These are phyloP conservation scores for Emergomyces pasteurianus DNA, from an alignment of 2,329 filamentous ascomycete genomes.

Conservation along the genomic window DNA sequence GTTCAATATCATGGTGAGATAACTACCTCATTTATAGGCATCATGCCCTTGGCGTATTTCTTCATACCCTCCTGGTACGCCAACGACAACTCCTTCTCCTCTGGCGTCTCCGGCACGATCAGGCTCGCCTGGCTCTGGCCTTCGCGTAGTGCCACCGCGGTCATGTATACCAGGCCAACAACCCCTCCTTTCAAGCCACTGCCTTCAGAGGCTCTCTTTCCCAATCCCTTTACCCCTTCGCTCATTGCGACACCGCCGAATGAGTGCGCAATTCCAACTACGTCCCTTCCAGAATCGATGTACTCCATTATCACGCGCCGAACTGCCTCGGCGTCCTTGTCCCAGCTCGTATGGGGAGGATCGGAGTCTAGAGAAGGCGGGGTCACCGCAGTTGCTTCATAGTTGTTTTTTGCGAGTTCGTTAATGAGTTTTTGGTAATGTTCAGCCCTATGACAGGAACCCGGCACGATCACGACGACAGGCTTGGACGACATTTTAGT, in stretches of 20 bases:
- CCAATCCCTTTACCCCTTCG: slow-evolving; percentile 20
- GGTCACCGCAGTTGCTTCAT: background rate
- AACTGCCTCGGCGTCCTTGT: slow-evolving; percentile 17
- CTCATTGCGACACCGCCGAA: slow-evolving; percentile 23
- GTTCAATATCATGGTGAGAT: slow-evolving; percentile 6
- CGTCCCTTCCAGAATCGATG: slow-evolving; percentile 17
- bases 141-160: slow-evolving; percentile 14
- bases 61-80: slow-evolving; percentile 9
- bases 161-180: slow-evolving; percentile 10
- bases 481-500: background rate
- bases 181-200: slow-evolving; percentile 7
- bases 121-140: slow-evolving; percentile 16
- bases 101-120: slow-evolving; percentile 14
- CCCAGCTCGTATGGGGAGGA: slow-evolving; percentile 17
- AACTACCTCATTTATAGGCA: slow-evolving; percentile 12
- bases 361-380: slow-evolving; percentile 12
- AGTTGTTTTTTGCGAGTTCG: background rate
- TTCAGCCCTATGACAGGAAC: background rate
- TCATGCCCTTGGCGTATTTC: slow-evolving; percentile 8
- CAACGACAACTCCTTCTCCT: slow-evolving; percentile 15
- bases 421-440: background rate
- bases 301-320: slow-evolving; percentile 7
- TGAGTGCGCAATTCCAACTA: slow-evolving; percentile 22
- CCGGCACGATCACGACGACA: background rate
- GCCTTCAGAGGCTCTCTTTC: slow-evolving; percentile 13